Percentiles rank a stretch among this genome's conserved stretches.
These are phyloP conservation scores for Solanum medicagineum DNA, from an alignment of 257 asterid species.

Conservation along the genomic window DNA sequence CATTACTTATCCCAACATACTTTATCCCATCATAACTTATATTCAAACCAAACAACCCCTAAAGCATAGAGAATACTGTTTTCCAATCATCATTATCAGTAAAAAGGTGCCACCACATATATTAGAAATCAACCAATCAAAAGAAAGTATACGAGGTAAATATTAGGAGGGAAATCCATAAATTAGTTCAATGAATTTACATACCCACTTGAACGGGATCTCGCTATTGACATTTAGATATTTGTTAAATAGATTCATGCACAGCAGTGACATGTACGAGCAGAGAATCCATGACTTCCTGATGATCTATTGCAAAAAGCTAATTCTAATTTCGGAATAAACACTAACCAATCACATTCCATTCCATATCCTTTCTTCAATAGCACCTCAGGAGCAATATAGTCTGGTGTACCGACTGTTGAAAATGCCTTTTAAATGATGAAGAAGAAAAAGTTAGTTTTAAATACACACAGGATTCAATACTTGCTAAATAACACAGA, in stretches of 20 bases:
- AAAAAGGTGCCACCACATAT: background rate
- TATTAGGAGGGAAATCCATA: background rate
- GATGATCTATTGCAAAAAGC: background rate
- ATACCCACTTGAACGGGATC: background rate
- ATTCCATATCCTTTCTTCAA: conserved; percentile 95
- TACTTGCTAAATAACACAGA: background rate
- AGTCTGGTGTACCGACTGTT: conserved; percentile 97
- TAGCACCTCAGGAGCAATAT: conserved; percentile 96
- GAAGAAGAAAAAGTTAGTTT: conserved; percentile 9
- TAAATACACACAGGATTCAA: background rate
- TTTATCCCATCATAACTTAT: too few relatives aligned
- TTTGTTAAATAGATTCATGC: background rate
- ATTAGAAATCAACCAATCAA: background rate
- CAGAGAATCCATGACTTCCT: background rate
- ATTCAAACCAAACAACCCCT: too few relatives aligned
- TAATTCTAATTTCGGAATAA: background rate
- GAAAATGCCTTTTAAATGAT: conserved; percentile 69
- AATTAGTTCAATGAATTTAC: background rate
- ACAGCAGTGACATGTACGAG: background rate
- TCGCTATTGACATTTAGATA: background rate
- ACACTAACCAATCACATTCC: conserved; percentile 96
- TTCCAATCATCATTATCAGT: background rate
- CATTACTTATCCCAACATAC: too few relatives aligned
- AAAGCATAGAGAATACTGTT: background rate
- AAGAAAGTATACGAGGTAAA: background rate